Base-by-base conservation (phyloP, 2,329 filamentous ascomycete genomes). In the Onygenales sp. region DNA sequence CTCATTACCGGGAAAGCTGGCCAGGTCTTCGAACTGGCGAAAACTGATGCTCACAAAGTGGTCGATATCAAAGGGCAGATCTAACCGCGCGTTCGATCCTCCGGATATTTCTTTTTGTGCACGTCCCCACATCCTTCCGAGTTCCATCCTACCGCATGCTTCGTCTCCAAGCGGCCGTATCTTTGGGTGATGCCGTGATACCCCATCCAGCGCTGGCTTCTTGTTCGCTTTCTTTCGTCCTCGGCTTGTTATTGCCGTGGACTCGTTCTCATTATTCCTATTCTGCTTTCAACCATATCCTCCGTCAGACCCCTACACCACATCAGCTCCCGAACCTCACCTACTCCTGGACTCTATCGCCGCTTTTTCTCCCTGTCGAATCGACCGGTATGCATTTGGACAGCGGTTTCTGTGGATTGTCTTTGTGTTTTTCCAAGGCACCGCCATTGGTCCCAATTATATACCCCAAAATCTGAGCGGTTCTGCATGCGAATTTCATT, bases 51-150 rank as follows among this genome's bases (percentile, higher is more conserved):
- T 48, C 94, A 95, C 72, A 81, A 83, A 65, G 85, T 84, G 67
- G 86, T 97, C 77, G 91, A 97, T 74, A 94, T 97, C 77, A 96
- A 97, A 76, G 91, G 92, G 65, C 92, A 97, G 74, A 95, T 96
- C 53, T 75, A 57, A 62, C 69, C 27, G 45, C 7, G 27, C 37
- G 39, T 46, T 27, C 32, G 37, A 34, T 31, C 27, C 32, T 8
- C 37, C 39, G 42, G n/a, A 21, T 5, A 27, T 43, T 51, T 43
- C 31, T 34, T 27, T 34, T 43, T 51, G 14, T 14, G 10, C 17
- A 14, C 34, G 4, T 6, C 13, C 5, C 14, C 34, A 27, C 14
- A 6, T 21, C 36, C 46, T 40, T 27, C 33, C 46, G 37, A 17
- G 14, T 48, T 21, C 14, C 13, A 10, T 48, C 37, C 33, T 36